A percentile compares a stretch with the other conserved stretches of the same genome.
phyloP scores from a whole-genome alignment of 1,284 basidiomycete genomes.

The Puccinia coronata region DNA sequence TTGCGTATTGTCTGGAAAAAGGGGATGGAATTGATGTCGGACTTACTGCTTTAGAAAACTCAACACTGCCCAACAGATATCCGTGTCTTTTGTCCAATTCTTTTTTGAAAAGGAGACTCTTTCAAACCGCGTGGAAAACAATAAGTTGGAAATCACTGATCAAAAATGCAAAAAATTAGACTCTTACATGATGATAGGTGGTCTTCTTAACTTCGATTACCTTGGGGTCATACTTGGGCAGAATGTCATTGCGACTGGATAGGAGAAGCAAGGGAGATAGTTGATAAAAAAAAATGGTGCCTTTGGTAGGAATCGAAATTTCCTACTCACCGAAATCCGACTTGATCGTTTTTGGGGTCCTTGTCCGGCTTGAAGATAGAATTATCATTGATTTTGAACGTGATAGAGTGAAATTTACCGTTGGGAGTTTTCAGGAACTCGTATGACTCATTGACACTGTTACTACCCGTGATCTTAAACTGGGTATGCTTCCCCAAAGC shows the following conservation, averaged over 20 bases:
- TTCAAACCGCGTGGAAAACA: neutral
- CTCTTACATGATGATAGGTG: slow-evolving; percentile 35
- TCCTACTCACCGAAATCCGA: slow-evolving; percentile 11
- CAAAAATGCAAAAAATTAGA: no score
- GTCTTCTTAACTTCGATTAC: slow-evolving; percentile 10
- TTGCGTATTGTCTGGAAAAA: no score
- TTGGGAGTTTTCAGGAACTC: neutral
- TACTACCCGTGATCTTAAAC: neutral
- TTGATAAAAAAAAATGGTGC: neutral
- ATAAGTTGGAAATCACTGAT: no score
- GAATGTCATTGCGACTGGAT: slow-evolving; percentile 26
- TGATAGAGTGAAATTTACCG: neutral
- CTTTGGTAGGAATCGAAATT: neutral
- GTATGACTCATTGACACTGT: neutral
- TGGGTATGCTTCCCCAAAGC: slow-evolving; percentile 20
- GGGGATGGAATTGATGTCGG: neutral
- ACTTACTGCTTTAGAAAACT: slow-evolving; percentile 19
- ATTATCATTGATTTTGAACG: slow-evolving; percentile 30
- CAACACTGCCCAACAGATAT: slow-evolving; percentile 28
- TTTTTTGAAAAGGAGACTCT: slow-evolving; percentile 20
- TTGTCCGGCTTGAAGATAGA: slow-evolving; percentile 26
- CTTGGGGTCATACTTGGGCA: slow-evolving; percentile 4
- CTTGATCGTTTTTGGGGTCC: neutral
- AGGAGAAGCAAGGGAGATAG: neutral
- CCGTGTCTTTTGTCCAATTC: slow-evolving; percentile 7